Percentiles rank a stretch among this genome's conserved stretches.
phyloP scores from a whole-genome alignment of 805 yeast genomes.

The Candida nanaspora region DNA sequence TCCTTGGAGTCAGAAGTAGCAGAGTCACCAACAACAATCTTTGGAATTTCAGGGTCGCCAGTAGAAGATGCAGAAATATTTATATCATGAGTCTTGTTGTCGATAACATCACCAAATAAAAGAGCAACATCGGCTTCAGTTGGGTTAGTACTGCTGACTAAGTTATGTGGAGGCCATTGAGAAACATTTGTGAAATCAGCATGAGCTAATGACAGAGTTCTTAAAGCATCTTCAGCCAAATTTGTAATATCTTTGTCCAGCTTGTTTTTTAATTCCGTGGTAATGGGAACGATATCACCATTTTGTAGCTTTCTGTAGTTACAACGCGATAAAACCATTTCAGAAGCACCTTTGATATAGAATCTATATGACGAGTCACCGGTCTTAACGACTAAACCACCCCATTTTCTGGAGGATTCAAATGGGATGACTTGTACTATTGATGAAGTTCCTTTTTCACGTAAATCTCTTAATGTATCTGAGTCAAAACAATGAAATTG shows the following conservation, averaged over 20 bases:
- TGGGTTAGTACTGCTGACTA: constrained; percentile 25
- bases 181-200: constrained; percentile 45
- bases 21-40: constrained; percentile 18
- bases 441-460: constrained; percentile 30
- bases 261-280: constrained; percentile 23
- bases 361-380: constrained; percentile 46
- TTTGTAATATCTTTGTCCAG: constrained; percentile 25
- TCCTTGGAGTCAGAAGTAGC: constrained; percentile 2
- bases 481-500: constrained; percentile 40
- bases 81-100: constrained; percentile 12
- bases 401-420: constrained; percentile 90
- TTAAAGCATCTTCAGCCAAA: constrained; percentile 72
- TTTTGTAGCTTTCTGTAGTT: constrained; percentile 28
- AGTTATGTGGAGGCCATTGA: constrained; percentile 64
- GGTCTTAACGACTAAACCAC: constrained; percentile 60
- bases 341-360: constrained; percentile 91
- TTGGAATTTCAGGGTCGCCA: constrained; percentile 14
- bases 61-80: constrained; percentile 7
- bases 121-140: constrained; percentile 36
- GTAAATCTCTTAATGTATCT: constrained; percentile 35
- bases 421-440: constrained; percentile 78
- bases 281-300: constrained; percentile 22
- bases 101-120: constrained; percentile 29
- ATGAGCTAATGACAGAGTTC: constrained; percentile 88
- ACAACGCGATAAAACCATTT: constrained; percentile 65